A percentile compares a stretch with the other conserved stretches of the same genome.
phyloP scores from a whole-genome alignment of 805 yeast species.

The Geotrichum ghanense region DNA sequence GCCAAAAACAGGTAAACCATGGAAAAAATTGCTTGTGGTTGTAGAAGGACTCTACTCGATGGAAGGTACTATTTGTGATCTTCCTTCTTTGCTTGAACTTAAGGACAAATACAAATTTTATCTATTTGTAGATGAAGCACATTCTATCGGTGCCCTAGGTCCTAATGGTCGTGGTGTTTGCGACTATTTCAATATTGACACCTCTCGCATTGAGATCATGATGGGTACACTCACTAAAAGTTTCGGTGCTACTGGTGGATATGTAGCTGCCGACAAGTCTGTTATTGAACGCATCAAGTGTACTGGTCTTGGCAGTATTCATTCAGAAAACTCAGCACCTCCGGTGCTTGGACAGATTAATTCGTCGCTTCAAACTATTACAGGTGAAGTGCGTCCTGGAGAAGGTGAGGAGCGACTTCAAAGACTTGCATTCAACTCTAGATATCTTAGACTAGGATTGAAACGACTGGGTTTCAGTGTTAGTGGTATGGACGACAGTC shows the following conservation, averaged over 20 bases:
- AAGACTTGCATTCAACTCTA: slow-evolving; percentile 90
- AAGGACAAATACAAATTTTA: slow-evolving; percentile 80
- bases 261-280: slow-evolving; percentile 61
- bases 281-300: slow-evolving; percentile 67
- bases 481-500: slow-evolving; percentile 92
- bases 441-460: slow-evolving; percentile 83
- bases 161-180: slow-evolving; percentile 90
- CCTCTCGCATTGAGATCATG: slow-evolving; percentile 65
- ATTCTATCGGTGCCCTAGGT: slow-evolving; percentile 96
- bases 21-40: slow-evolving; percentile 68
- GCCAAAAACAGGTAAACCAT: slow-evolving; percentile 90
- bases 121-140: slow-evolving; percentile 93
- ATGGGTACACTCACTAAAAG: slow-evolving; percentile 98
- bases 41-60: slow-evolving; percentile 82
- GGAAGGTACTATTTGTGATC: slow-evolving; percentile 71
- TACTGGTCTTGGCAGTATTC: slow-evolving; percentile 57
- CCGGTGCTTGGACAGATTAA: slow-evolving; percentile 84
- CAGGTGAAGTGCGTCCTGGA: slow-evolving; percentile 77
- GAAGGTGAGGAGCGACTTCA: slow-evolving; percentile 87
- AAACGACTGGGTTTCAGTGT: slow-evolving; percentile 89
- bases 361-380: slow-evolving; percentile 65
- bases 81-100: slow-evolving; percentile 63
- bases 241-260: slow-evolving; percentile 98
- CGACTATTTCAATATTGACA: slow-evolving; percentile 77
- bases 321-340: slow-evolving; percentile 83